phyloP scores from a whole-genome alignment of 1,139 yeast genomes.

The Hyphopichia burtonii region DNA sequence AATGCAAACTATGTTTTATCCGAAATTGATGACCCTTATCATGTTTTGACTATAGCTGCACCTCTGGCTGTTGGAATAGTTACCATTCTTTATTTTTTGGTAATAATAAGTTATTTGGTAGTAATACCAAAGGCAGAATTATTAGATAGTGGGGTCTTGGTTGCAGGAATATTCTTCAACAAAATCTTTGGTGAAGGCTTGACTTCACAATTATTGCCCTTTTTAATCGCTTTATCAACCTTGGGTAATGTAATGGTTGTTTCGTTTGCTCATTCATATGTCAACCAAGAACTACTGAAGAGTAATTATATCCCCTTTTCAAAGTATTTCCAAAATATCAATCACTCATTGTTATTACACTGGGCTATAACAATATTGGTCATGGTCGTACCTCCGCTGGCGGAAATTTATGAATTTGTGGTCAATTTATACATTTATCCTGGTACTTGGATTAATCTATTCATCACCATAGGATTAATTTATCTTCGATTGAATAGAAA shows the following conservation, averaged over 20 bases:
- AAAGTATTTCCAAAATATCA: conserved; percentile 51
- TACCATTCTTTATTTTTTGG: conserved; percentile 64
- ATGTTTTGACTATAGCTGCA: conserved; percentile 68
- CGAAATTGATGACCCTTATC: conserved; percentile 55
- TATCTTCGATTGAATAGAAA: conserved; percentile 33
- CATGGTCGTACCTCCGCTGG: conserved; percentile 46
- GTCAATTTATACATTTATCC: conserved; percentile 52
- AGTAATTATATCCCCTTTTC: conserved; percentile 75
- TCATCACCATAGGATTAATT: conserved; percentile 41
- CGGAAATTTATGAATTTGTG: conserved; percentile 48
- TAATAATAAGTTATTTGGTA: conserved; percentile 70
- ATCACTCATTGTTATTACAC: conserved; percentile 41
- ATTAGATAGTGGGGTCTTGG: conserved; percentile 60
- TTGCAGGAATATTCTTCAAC: conserved; percentile 73
- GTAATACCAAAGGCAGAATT: conserved; percentile 69
- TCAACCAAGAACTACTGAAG: conserved; percentile 71
- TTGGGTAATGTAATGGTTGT: conserved; percentile 79
- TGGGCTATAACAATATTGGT: conserved; percentile 49
- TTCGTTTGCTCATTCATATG: conserved; percentile 74
- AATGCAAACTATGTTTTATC: conserved; percentile 45
- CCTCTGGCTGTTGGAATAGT: conserved; percentile 64
- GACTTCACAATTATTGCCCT: conserved; percentile 61
- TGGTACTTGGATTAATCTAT: conserved; percentile 50
- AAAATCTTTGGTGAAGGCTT: conserved; percentile 69
- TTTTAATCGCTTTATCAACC: conserved; percentile 73